A percentile compares a stretch with the other conserved stretches of the same genome.
Evolutionary conservation across 2,329 filamentous ascomycete species (phyloP).

Genomic region (Fusarium sp.): DNA sequence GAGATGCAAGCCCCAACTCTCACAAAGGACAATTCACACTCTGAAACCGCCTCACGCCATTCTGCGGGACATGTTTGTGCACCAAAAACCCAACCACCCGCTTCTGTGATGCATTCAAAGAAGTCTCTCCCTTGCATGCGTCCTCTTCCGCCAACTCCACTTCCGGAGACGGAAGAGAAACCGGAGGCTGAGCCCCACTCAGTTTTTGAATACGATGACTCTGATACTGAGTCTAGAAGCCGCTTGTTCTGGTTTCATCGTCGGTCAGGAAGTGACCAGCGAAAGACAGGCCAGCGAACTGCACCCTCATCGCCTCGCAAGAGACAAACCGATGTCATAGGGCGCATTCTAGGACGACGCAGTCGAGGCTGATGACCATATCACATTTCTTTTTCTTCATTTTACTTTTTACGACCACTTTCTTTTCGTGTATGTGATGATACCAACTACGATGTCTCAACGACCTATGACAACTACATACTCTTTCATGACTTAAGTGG

Average conservation of each 20-base stretch:
- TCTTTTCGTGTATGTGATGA: constrained; percentile 33
- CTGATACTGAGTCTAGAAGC: constrained; percentile 53
- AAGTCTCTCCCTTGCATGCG: constrained; percentile 48
- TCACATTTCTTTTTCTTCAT: background rate
- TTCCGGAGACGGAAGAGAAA: constrained; percentile 32
- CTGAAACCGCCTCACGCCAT: constrained; percentile 43
- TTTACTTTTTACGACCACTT: background rate
- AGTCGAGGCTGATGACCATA: constrained; percentile 39
- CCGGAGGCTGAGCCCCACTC: constrained; percentile 51
- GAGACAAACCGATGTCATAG: constrained; percentile 53
- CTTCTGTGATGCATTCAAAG: constrained; percentile 41
- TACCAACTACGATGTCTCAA: constrained; percentile 43
- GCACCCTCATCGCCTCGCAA: constrained; percentile 47
- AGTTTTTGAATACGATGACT: constrained; percentile 64
- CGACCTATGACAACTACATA: constrained; percentile 23
- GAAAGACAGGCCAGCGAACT: constrained; percentile 40
- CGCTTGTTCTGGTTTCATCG: constrained; percentile 60
- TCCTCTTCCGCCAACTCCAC: constrained; percentile 42
- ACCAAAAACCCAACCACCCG: constrained; percentile 26
- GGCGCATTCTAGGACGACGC: constrained; percentile 54
- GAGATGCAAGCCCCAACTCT: constrained; percentile 22
- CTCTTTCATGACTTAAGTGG: constrained; percentile 21
- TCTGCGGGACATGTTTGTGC: constrained; percentile 42
- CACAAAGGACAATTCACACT: constrained; percentile 21
- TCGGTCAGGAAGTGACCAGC: constrained; percentile 52